Evolutionary conservation across 805 yeast species (phyloP).

Genomic region (Millerozyma miso): DNA sequence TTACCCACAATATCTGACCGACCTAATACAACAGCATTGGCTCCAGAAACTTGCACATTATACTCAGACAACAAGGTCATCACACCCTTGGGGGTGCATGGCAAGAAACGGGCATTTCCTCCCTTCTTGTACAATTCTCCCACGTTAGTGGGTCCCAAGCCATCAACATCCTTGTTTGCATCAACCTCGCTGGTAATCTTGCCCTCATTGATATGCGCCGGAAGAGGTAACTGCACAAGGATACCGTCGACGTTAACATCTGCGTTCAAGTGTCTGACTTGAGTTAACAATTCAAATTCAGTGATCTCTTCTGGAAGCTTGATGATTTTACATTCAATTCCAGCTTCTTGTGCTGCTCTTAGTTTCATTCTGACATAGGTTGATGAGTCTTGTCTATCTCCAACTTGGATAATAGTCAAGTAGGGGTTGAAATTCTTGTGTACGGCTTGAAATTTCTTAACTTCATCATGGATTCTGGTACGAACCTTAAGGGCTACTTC

Average conservation of each 20-base stretch:
- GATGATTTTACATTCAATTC: slow-evolving; percentile 57
- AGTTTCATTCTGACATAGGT: slow-evolving; percentile 78
- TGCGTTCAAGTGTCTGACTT: slow-evolving; percentile 54
- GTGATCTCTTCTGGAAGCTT: slow-evolving; percentile 54
- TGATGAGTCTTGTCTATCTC: slow-evolving; percentile 72
- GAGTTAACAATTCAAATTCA: slow-evolving; percentile 51
- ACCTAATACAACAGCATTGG: slow-evolving; percentile 79
- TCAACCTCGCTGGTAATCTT: slow-evolving; percentile 62
- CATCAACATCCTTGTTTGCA: slow-evolving; percentile 75
- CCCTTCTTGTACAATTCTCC: slow-evolving; percentile 74
- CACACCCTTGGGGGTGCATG: slow-evolving; percentile 84
- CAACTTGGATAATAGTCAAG: slow-evolving; percentile 72
- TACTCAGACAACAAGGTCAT: slow-evolving; percentile 59
- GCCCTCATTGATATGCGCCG: slow-evolving; percentile 64
- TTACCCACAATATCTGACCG: slow-evolving; percentile 84
- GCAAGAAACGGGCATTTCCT: slow-evolving; percentile 67
- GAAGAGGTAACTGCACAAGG: slow-evolving; percentile 74
- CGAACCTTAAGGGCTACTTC: slow-evolving; percentile 40
- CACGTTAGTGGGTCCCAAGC: slow-evolving; percentile 72
- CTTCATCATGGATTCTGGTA: slow-evolving; percentile 34
- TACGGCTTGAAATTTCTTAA: slow-evolving; percentile 35
- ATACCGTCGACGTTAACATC: slow-evolving; percentile 65
- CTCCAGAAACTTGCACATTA: slow-evolving; percentile 54
- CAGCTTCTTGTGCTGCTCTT: slow-evolving; percentile 71
- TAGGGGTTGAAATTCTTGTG: slow-evolving; percentile 60